Conservation (phyloP, 2,329 filamentous ascomycete genomes). For the Hypoxylon sp. region DNA sequence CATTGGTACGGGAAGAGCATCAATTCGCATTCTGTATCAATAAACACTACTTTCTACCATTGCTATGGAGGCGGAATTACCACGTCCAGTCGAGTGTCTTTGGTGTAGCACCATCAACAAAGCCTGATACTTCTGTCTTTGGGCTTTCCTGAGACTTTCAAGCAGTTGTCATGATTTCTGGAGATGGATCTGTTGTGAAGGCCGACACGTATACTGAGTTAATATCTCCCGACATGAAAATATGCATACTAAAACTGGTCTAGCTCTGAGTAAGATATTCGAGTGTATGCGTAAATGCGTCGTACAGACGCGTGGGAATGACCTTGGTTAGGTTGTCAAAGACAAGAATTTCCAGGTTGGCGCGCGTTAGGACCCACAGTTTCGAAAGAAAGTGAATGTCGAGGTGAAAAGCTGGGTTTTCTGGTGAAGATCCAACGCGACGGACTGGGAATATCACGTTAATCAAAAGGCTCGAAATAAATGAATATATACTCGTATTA, state of each 20-base stretch:
- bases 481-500: not conserved
- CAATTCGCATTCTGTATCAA: constrained; percentile 31
- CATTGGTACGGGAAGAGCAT: not conserved
- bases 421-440: not conserved
- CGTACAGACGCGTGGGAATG: not conserved
- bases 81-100: constrained; percentile 29
- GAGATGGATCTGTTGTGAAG: not conserved
- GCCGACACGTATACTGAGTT: not conserved
- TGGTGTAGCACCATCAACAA: not conserved
- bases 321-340: not conserved
- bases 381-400: not conserved
- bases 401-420: not conserved
- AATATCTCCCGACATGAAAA: not conserved
- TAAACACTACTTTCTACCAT: constrained; percentile 21
- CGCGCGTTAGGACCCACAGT: not conserved
- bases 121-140: not conserved
- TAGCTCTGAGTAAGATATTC: not conserved
- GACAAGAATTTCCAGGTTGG: not conserved
- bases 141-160: not conserved
- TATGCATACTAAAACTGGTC: not conserved
- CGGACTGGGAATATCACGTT: not conserved
- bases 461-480: too few species aligned
- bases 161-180: not conserved
- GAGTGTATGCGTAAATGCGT: not conserved
- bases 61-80: constrained; percentile 23